These are phyloP conservation scores for Euphorbia lathyris DNA, from an alignment of 345 rosid species.

Conservation along the genomic window DNA sequence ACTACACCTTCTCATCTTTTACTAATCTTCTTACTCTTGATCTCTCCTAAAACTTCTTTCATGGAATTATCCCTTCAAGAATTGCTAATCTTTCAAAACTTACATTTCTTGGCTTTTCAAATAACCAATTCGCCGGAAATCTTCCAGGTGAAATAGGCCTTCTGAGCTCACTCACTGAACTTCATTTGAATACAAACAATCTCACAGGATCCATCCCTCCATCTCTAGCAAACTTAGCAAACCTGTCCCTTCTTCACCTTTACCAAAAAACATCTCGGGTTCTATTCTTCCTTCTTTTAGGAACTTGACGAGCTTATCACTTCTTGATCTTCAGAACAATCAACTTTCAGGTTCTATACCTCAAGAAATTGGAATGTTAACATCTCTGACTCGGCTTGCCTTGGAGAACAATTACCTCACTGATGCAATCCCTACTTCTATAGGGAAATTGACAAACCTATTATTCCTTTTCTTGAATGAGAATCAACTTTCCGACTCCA, in stretches of 20 bases:
- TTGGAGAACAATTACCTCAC: too few relatives aligned
- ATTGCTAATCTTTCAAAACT: neutral
- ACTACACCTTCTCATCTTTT: constrained; percentile 2
- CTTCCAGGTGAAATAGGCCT: neutral
- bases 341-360: too few relatives aligned
- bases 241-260: too few relatives aligned
- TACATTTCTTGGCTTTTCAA: neutral
- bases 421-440: too few relatives aligned
- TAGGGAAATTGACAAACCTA: too few relatives aligned
- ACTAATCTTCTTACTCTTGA: neutral
- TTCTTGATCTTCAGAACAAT: neutral
- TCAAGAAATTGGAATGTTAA: too few relatives aligned
- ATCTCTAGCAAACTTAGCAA: too few relatives aligned
- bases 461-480: neutral
- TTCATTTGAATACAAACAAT: neutral
- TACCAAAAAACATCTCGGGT: too few relatives aligned
- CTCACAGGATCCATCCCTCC: neutral
- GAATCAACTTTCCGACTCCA: neutral
- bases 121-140: neutral
- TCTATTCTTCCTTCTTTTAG: too few relatives aligned
- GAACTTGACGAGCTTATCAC: neutral
- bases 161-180: neutral
- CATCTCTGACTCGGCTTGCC: too few relatives aligned
- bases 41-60: neutral
- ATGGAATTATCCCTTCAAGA: neutral